Base-by-base conservation (phyloP, 169 alveolate species). In the Besnoitia besnoiti region DNA sequence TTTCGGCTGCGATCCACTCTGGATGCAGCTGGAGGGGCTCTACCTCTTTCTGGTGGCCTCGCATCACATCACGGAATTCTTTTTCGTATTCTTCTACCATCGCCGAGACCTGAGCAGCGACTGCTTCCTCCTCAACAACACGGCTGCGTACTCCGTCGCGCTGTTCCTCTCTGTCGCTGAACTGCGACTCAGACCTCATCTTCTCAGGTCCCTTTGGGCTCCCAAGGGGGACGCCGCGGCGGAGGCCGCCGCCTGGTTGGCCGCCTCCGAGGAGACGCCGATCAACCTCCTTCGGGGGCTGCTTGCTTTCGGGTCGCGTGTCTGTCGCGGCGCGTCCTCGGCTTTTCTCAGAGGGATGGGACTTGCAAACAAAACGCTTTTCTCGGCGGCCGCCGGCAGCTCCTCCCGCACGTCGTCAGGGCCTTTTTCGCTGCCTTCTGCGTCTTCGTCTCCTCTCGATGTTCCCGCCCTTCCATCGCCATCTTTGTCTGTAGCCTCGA, bases 51-150 rank as follows among this genome's bases (percentile, higher is more conserved):
- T 85, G 85, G 87, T 92, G 90, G 59, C 59, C 61, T 51, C 73
- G 77, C 92, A 84, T 42, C 94, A 92, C 59, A 19, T 39, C 42
- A 40, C 85, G 16, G 94, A 92, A 73, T 92, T 50, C 47, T 42
- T 85, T 24, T 92, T 92, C 62, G 91, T 85, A 2, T n/a, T 59
- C 8, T 4, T 51, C 42, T 84, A 46, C 44, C 94, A 92, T 27
- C 94, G 90, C 19, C 50, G 35, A 4, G 85, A 76, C 0, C 85
- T 92, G 27, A 7, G 40, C 73, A 40, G 4, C 76, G 94, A 92
- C 42, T 46, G 91, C 8, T 92, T 92, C 39, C 89, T 92, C 19
- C 24, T 92, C 19, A 92, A 92, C 92, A 92, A 92, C 94, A 84
- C 73, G 7, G 46, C 55, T 30, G 92, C 75, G 75, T 92, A 92